Evolutionary conservation across 179 eudicot species (phyloP).

Genomic region (Silene vulgaris): DNA sequence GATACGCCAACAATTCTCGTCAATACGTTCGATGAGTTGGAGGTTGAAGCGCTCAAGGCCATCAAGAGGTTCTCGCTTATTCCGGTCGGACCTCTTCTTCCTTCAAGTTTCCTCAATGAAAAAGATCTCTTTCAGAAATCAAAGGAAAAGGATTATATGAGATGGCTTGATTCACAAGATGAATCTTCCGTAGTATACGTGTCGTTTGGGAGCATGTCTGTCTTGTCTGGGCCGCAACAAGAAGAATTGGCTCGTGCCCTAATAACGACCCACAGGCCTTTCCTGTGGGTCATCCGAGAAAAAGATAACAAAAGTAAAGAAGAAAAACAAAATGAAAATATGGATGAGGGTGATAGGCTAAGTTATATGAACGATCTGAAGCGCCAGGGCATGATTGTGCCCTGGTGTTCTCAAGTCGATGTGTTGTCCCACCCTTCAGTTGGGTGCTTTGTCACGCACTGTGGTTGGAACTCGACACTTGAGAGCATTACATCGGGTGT

Average conservation of each 20-base stretch:
- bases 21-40: conserved; percentile 52
- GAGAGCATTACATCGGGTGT: conserved; percentile 38
- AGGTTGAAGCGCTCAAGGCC: conserved; percentile 35
- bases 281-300: conserved; percentile 46
- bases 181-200: conserved; percentile 39
- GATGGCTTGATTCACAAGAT: conserved; percentile 33
- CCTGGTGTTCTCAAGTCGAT: conserved; percentile 46
- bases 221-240: conserved; percentile 30
- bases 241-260: conserved; percentile 40
- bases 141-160: conserved; percentile 22
- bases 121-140: conserved; percentile 15
- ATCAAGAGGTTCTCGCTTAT: conserved; percentile 22
- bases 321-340: background rate
- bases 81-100: conserved; percentile 44
- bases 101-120: conserved; percentile 23
- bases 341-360: background rate
- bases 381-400: conserved; percentile 29
- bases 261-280: conserved; percentile 25
- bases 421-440: conserved; percentile 35
- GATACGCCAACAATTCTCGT: conserved; percentile 41
- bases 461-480: conserved; percentile 51
- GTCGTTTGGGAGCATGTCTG: conserved; percentile 46
- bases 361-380: conserved; percentile 19
- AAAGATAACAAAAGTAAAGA: background rate
- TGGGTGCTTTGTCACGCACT: conserved; percentile 45